Conservation (phyloP, 768 basidiomycete genomes). For the Cystobasidiopsis lactophilus region DNA sequence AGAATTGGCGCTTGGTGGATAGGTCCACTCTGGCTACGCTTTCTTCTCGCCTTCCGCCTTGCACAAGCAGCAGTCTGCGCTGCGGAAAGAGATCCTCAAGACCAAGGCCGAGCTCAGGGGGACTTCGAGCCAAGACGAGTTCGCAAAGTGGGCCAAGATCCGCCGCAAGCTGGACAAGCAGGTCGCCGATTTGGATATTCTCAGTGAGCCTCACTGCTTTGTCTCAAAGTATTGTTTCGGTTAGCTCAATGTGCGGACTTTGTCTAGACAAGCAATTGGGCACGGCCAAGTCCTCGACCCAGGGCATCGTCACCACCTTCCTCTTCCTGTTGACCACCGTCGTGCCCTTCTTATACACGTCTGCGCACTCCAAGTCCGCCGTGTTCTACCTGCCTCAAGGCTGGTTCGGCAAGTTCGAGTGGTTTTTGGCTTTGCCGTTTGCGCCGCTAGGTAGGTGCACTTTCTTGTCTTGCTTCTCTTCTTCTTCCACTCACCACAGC, state of each 20-base stretch:
- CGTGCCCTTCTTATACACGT: slow-evolving; percentile 57
- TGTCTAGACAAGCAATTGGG: slow-evolving; percentile 19
- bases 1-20: no score
- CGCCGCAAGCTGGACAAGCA: slow-evolving; percentile 77
- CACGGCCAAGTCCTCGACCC: slow-evolving; percentile 39
- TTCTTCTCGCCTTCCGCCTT: slow-evolving; percentile 6
- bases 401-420: slow-evolving; percentile 60
- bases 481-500: slow-evolving; percentile 1
- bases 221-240: no score
- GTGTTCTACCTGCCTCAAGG: slow-evolving; percentile 80
- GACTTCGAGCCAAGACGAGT: slow-evolving; percentile 90
- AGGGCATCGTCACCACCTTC: slow-evolving; percentile 44
- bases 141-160: slow-evolving; percentile 94
- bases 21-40: not conserved
- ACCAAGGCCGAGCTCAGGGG: slow-evolving; percentile 66
- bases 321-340: slow-evolving; percentile 78
- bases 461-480: not conserved
- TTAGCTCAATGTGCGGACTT: no score
- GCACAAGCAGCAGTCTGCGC: slow-evolving; percentile 36
- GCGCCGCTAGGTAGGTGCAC: slow-evolving; percentile 64
- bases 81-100: slow-evolving; percentile 56
- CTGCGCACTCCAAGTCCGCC: slow-evolving; percentile 74
- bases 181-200: slow-evolving; percentile 65
- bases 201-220: slow-evolving; percentile 37
- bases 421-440: slow-evolving; percentile 76